phyloP scores from a whole-genome alignment of 2,329 filamentous ascomycete genomes.

The Coniella lustricola region DNA sequence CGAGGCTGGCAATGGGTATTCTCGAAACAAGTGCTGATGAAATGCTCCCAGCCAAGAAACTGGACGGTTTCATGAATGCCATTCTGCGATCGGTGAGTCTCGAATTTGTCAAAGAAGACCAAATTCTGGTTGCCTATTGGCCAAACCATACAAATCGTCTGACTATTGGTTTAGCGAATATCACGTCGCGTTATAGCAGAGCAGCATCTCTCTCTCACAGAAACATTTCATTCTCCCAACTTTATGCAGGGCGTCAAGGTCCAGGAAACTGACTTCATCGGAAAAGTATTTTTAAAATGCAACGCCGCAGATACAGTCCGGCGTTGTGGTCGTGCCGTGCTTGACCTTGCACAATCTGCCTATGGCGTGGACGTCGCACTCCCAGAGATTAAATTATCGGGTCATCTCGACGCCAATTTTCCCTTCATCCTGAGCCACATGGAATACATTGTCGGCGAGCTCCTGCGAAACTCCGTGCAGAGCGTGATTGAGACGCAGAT shows the following conservation, averaged over 20 bases:
- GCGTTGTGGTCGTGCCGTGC: constrained; percentile 70
- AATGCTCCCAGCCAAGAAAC: constrained; percentile 69
- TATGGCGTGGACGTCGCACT: constrained; percentile 66
- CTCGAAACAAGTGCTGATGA: constrained; percentile 67
- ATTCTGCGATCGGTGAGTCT: constrained; percentile 72
- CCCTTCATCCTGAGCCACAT: constrained; percentile 94
- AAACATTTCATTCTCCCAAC: constrained; percentile 86
- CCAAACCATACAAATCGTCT: not conserved
- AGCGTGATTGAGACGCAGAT: constrained; percentile 71
- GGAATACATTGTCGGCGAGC: constrained; percentile 94
- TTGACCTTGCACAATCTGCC: constrained; percentile 64
- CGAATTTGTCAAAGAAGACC: not conserved
- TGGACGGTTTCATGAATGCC: constrained; percentile 93
- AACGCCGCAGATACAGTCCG: constrained; percentile 84
- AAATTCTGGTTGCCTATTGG: too few relatives aligned
- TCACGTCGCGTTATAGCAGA: constrained; percentile 95
- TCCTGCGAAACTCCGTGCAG: constrained; percentile 90
- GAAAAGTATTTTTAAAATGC: constrained; percentile 91
- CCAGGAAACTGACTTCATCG: constrained; percentile 75
- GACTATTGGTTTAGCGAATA: constrained; percentile 57
- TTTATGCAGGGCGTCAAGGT: constrained; percentile 70
- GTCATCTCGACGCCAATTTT: constrained; percentile 84
- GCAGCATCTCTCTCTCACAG: constrained; percentile 89
- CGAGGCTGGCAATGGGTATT: constrained; percentile 88
- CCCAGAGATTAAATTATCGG: constrained; percentile 74